phyloP scores from a whole-genome alignment of 352 stramenopile genomes.

The Peronospora destructor region DNA sequence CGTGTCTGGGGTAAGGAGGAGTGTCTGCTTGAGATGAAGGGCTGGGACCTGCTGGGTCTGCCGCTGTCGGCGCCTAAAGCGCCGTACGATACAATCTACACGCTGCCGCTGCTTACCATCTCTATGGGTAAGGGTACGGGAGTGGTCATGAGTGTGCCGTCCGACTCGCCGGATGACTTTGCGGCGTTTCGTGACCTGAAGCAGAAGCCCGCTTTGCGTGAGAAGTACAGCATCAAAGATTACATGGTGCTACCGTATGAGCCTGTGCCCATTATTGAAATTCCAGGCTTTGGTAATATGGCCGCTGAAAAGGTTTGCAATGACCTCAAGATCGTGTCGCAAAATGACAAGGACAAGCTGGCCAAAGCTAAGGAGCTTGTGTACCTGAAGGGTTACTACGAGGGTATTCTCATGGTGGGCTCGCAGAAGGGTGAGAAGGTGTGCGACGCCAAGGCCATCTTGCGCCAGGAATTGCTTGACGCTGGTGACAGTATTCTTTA shows the following conservation, averaged over 20 bases:
- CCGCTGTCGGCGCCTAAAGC: constrained; percentile 93
- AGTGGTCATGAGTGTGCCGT: constrained; percentile 98
- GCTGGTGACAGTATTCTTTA: constrained; percentile 93
- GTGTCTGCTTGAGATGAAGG: constrained; percentile 88
- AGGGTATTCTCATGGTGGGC: constrained; percentile 96
- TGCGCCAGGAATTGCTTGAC: constrained; percentile 95
- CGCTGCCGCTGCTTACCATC: constrained; percentile 97
- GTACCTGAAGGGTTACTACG: constrained; percentile 99
- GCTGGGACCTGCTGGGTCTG: constrained; percentile 95
- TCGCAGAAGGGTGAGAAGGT: constrained; percentile 95
- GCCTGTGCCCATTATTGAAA: constrained; percentile 99
- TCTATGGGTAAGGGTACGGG: constrained; percentile 99
- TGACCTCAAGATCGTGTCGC: constrained; percentile 96
- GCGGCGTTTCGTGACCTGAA: constrained; percentile 97
- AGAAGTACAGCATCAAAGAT: constrained; percentile 97
- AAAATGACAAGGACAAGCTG: constrained; percentile 99
- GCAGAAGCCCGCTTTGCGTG: constrained; percentile 95
- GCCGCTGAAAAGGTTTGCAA: constrained; percentile 94
- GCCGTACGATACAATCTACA: constrained; percentile 98
- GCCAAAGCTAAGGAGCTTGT: constrained; percentile 96
- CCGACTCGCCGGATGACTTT: constrained; percentile 98
- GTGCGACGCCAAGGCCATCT: constrained; percentile 95
- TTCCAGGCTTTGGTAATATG: constrained; percentile 95
- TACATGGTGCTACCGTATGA: constrained; percentile 98
- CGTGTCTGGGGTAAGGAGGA: constrained; percentile 85